Base-by-base conservation (phyloP, 2,329 filamentous ascomycete species). In the Monosporascus sp. region DNA sequence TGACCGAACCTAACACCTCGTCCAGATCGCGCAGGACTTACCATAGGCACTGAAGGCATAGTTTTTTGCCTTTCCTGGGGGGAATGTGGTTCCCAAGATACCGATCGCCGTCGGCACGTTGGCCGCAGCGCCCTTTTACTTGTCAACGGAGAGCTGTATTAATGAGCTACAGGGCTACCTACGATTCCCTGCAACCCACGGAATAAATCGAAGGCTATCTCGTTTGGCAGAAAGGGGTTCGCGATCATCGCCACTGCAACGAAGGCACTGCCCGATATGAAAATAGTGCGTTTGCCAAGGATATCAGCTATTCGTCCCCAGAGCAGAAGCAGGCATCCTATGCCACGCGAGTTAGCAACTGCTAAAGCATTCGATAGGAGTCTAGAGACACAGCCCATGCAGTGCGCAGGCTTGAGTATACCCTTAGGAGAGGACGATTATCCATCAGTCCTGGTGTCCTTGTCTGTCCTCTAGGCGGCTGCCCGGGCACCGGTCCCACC, bases 21-120 rank as follows among this genome's bases (percentile, higher is more conserved):
- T 35, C 31, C 31, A 4, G 31, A 35, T 43, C 40, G 19, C n/a
- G 19, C 22, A 41, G 11, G 22, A 52, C 71, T 52, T 63, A 78
- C 77, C 78, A 54, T 86, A 88, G 22, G 78, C 76, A 38, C 80
- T 81, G 59, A 89, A 88, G 1, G 85, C 85, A 63, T 87, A 87
- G 60, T 87, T 88, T 69, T 88, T 88, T 4, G 84, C 81, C 58
- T 81, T 84, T 0, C 86, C 84, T 0, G 85, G 84, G 1, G 80
- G 79, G 52, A 89, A 89, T 0, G 83, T 87, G 1, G 81, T 80
- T 0, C 85, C 85, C 3, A 89, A 67, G 40, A 89, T 88, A 0
- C 86, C 86, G 62, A 89, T 82, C 0, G 86, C 86, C 0, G 85
- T 88, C 0, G 86, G 86, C 0, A 88, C 83, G 62, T 87, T 88